These are phyloP conservation scores for Aphanomyces astaci DNA, from an alignment of 352 stramenopile genomes.

Conservation along the genomic window DNA sequence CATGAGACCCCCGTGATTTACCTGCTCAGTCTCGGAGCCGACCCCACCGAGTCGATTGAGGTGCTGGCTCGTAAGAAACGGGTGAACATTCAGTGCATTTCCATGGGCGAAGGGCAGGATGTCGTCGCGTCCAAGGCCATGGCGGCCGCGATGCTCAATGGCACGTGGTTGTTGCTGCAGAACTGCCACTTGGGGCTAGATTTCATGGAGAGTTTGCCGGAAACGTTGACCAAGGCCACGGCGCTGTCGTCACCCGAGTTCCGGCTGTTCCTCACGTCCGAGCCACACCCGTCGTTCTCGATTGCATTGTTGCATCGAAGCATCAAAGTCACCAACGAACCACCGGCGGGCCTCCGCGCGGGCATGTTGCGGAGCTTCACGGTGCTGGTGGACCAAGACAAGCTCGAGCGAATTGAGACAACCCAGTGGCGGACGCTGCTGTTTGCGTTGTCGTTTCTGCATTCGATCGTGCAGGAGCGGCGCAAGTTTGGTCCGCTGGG, in stretches of 20 bases:
- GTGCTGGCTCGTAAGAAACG: constrained; percentile 58
- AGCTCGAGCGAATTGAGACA: constrained; percentile 63
- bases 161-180: constrained; percentile 71
- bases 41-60: constrained; percentile 69
- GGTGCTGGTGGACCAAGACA: constrained; percentile 72
- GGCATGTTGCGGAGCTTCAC: constrained; percentile 63
- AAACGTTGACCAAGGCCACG: constrained; percentile 38
- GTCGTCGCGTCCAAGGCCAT: constrained; percentile 49
- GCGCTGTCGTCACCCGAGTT: constrained; percentile 43
- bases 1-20: constrained; percentile 62
- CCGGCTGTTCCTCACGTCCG: constrained; percentile 63
- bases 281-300: constrained; percentile 54
- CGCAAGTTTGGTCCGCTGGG: constrained; percentile 69
- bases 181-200: constrained; percentile 67
- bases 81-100: constrained; percentile 58
- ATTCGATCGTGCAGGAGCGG: constrained; percentile 65
- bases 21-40: constrained; percentile 55
- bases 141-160: constrained; percentile 50
- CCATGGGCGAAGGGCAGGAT: constrained; percentile 73
- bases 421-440: constrained; percentile 52
- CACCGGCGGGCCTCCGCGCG: constrained; percentile 54
- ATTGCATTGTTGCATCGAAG: constrained; percentile 55
- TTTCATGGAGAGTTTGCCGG: constrained; percentile 58
- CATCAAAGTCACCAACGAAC: constrained; percentile 74
- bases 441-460: constrained; percentile 68